phyloP scores from a whole-genome alignment of 306 rosid genomes.

The Ammopiptanthus mongolicus region DNA sequence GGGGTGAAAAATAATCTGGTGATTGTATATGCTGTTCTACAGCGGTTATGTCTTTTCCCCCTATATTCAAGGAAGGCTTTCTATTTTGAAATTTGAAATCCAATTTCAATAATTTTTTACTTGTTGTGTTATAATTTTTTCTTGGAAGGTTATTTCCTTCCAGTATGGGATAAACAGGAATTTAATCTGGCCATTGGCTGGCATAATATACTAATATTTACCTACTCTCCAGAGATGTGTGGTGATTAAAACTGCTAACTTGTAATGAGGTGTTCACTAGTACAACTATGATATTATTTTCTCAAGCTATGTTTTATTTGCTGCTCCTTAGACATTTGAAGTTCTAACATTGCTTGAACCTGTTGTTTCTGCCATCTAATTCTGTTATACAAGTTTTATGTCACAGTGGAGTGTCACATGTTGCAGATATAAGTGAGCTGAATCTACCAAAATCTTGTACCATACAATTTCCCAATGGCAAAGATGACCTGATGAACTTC shows the following conservation, averaged over 20 bases:
- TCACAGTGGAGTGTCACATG: constrained; percentile 15
- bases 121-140: background rate
- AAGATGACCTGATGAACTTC: constrained; percentile 93
- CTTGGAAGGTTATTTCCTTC: background rate
- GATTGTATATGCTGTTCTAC: background rate
- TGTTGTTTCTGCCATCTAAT: background rate
- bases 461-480: constrained; percentile 83
- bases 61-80: background rate
- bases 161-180: background rate
- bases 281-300: background rate
- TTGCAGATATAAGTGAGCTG: constrained; percentile 91
- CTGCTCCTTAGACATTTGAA: background rate
- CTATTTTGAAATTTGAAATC: background rate
- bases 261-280: background rate
- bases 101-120: background rate
- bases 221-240: background rate
- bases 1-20: background rate
- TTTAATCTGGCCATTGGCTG: background rate
- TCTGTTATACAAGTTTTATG: constrained; percentile 4
- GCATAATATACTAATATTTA: background rate
- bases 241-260: background rate
- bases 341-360: background rate
- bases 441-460: constrained; percentile 80
- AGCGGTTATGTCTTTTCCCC: background rate
- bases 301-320: background rate